Evolutionary conservation across 2,329 filamentous ascomycete species (phyloP).

Genomic region (Grosmannia clavigera): DNA sequence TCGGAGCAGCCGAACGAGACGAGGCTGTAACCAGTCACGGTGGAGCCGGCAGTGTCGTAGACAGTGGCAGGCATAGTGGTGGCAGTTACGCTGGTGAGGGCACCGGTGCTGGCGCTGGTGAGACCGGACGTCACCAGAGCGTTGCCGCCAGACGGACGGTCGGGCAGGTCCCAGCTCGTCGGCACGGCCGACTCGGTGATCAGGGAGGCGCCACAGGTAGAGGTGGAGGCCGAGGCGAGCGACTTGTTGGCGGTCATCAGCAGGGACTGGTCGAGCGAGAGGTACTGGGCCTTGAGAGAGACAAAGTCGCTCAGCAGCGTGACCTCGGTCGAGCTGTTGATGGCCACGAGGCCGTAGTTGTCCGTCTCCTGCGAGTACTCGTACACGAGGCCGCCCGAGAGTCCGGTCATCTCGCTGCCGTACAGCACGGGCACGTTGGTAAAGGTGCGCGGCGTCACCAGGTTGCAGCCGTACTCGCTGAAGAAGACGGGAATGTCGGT

Average conservation of each 20-base stretch:
- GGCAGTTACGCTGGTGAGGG: slow-evolving; percentile 2
- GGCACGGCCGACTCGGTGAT: not conserved
- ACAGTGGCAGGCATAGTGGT: slow-evolving; percentile 4
- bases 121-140: slow-evolving; percentile 1
- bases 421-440: slow-evolving; percentile 61
- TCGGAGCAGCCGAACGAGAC: slow-evolving; percentile 6
- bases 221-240: not conserved
- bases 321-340: slow-evolving; percentile 5
- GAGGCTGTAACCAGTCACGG: slow-evolving; percentile 2
- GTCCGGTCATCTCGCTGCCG: slow-evolving; percentile 48
- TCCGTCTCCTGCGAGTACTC: slow-evolving; percentile 59
- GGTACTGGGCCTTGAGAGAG: not conserved
- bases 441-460: slow-evolving; percentile 52
- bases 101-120: slow-evolving; percentile 1
- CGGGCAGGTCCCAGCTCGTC: slow-evolving; percentile 1
- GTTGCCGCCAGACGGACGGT: slow-evolving; percentile 1
- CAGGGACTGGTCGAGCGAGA: not conserved
- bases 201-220: not conserved
- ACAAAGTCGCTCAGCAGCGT: slow-evolving; percentile 2
- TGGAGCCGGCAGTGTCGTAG: slow-evolving; percentile 3
- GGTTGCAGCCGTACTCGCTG: slow-evolving; percentile 65
- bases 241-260: not conserved
- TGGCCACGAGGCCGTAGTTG: slow-evolving; percentile 28
- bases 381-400: slow-evolving; percentile 64
- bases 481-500: slow-evolving; percentile 63